Percentiles rank a stretch among this genome's conserved stretches.
Evolutionary conservation across 129 eudicot species (phyloP).

Genomic region (Artemisia annua): DNA sequence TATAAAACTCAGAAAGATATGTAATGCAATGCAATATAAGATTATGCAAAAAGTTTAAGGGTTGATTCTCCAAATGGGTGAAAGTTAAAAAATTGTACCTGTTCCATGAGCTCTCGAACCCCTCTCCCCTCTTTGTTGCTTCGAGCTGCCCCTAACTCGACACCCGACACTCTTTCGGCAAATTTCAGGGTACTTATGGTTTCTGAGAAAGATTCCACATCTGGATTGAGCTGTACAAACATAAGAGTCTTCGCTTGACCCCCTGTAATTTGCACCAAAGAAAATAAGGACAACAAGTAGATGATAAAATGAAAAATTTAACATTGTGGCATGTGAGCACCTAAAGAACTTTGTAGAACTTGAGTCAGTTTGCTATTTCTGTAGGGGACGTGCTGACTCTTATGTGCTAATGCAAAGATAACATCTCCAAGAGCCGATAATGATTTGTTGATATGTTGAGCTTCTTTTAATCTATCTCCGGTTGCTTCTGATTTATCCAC

Average conservation of each 20-base stretch:
- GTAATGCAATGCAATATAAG: slow-evolving; percentile 1
- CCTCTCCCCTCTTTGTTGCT: slow-evolving; percentile 83
- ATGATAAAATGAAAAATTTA: neutral
- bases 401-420: slow-evolving; percentile 84
- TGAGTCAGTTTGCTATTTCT: slow-evolving; percentile 92
- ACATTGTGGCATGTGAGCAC: slow-evolving; percentile 29
- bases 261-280: slow-evolving; percentile 36
- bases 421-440: slow-evolving; percentile 92
- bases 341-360: slow-evolving; percentile 87
- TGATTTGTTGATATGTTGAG: slow-evolving; percentile 89
- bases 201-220: slow-evolving; percentile 75
- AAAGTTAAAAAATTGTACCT: slow-evolving; percentile 37
- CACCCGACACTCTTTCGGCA: slow-evolving; percentile 90
- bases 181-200: slow-evolving; percentile 74
- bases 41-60: neutral
- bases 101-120: slow-evolving; percentile 85
- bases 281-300: slow-evolving; percentile 14
- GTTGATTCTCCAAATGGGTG: too few relatives aligned
- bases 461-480: slow-evolving; percentile 79
- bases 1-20: neutral
- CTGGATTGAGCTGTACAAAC: slow-evolving; percentile 92
- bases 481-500: slow-evolving; percentile 87
- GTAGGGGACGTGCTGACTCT: slow-evolving; percentile 78
- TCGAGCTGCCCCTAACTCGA: slow-evolving; percentile 89
- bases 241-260: slow-evolving; percentile 91